Conservation (phyloP, 1,284 basidiomycete species). For the Bjerkandera adusta region DNA sequence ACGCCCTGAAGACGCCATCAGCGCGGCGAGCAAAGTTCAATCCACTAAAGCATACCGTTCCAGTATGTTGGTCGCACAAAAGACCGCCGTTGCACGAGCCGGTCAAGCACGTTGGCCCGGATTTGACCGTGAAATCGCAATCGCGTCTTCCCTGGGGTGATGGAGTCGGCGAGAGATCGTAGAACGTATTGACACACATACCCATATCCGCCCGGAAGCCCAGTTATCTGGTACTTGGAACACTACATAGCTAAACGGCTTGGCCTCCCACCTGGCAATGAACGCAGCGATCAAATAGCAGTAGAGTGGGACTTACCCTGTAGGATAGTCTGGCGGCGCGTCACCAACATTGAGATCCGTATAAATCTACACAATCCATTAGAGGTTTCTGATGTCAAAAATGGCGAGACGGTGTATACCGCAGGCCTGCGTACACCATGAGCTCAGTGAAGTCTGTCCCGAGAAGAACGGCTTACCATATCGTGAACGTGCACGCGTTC, state of each 20-base stretch:
- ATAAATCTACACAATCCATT: slow-evolving; percentile 20
- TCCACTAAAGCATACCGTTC: slow-evolving; percentile 22
- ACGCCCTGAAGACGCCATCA: slow-evolving; percentile 28
- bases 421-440: slow-evolving; percentile 24
- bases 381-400: background rate
- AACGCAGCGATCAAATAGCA: background rate
- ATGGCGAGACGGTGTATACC: slow-evolving; percentile 20
- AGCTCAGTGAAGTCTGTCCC: background rate
- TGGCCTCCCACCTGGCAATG: slow-evolving; percentile 32
- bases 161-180: slow-evolving; percentile 14
- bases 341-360: slow-evolving; percentile 24
- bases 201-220: slow-evolving; percentile 38
- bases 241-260: slow-evolving; percentile 26
- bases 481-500: slow-evolving; percentile 34
- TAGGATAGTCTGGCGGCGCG: slow-evolving; percentile 25
- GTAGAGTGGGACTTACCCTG: slow-evolving; percentile 19
- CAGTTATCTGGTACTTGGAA: slow-evolving; percentile 37
- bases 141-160: slow-evolving; percentile 29
- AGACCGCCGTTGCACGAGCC: slow-evolving; percentile 50
- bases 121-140: slow-evolving; percentile 41
- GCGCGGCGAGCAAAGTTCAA: slow-evolving; percentile 7
- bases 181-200: slow-evolving; percentile 8
- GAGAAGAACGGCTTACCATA: slow-evolving; percentile 27
- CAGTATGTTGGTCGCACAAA: slow-evolving; percentile 37
- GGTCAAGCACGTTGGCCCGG: slow-evolving; percentile 38